Evolutionary conservation across 148 eudicot genomes (phyloP), one percentile per base, ranked within the genome.

Genomic region (Vaccinium vitisidaea): DNA sequence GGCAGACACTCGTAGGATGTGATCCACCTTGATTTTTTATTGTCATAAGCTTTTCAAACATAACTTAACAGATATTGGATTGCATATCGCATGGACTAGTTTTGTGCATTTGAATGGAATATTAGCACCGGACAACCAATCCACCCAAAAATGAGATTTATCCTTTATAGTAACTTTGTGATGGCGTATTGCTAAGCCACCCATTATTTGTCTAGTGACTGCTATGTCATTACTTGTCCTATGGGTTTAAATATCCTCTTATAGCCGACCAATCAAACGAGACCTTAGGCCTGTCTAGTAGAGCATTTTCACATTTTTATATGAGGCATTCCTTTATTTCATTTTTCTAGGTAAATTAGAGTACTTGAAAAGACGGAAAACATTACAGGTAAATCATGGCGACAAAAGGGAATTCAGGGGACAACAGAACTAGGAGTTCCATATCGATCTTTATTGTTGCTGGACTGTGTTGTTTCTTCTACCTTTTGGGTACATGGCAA

Each of bases 401-500:
- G 63, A 89, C 52, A 39, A 90, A 87, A 89, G 92, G 91, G 83
- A 89, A 86, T 74, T 77, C 87, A 15, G 92, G 89, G 73, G 92
- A 90, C 76, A 84, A 75, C 21, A 90, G 69, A 89, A 78, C 91
- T n/a, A 86, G 85, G 79, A 87, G 77, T 79, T 86, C 89, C 48
- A 15, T 90, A 49, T 84, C 88, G 2, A 61, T 90, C 67, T 77
- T 89, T 48, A 86, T 90, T 30, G 87, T 84, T 36, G 21, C 85
- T 59, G 92, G 92, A 43, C 77, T 90, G 14, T 90, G 92, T 80
- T 80, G 89, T 36, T 89, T 89, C 86, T 90, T 89, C 70, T 90
- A 84, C 56, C 82, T 89, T 2, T 82, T 90, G 86, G 92, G 92
- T 48, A 82, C 90, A 12, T 90, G 92, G 92, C 91, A 90, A 32